Percentiles rank a stretch among this genome's conserved stretches.
These are phyloP conservation scores for Boletus subcaerulescens DNA, from an alignment of 768 basidiomycete genomes.

Conservation along the genomic window DNA sequence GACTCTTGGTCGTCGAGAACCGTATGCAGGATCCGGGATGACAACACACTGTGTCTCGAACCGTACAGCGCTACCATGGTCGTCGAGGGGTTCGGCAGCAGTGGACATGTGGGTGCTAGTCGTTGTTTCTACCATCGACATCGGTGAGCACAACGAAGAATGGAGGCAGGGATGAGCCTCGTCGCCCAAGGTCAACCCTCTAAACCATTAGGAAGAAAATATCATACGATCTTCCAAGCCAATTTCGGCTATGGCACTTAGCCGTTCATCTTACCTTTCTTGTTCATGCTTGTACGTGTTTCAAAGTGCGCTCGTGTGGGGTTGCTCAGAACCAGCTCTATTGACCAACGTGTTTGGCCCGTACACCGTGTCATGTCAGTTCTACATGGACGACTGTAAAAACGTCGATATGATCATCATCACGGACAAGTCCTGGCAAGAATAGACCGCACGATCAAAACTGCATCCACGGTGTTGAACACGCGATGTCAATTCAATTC, in stretches of 20 bases:
- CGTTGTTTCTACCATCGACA: conserved; percentile 10
- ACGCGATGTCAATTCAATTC: background rate
- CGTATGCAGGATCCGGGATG: conserved; percentile 55
- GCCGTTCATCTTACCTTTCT: conserved; percentile 12
- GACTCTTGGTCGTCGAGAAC: conserved; percentile 47
- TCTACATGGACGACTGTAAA: too few species aligned
- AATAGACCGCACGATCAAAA: too few species aligned
- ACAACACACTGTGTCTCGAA: conserved; percentile 74
- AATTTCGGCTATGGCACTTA: conserved; percentile 3
- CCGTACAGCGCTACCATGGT: conserved; percentile 44
- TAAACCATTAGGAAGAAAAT: conserved; percentile 6
- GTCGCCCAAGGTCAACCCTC: background rate
- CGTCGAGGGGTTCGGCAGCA: conserved; percentile 14
- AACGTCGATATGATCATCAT: too few species aligned
- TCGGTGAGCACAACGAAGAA: background rate
- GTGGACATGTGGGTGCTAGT: background rate
- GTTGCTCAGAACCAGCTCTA: too few species aligned
- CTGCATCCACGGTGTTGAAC: background rate
- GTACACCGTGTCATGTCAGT: too few species aligned
- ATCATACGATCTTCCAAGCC: conserved; percentile 18
- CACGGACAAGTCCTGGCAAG: too few species aligned
- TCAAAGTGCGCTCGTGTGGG: too few species aligned
- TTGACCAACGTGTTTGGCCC: too few species aligned
- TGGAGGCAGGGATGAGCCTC: background rate
- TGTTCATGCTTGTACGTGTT: background rate